Evolutionary conservation across 768 basidiomycete genomes (phyloP), one percentile per base, ranked within the genome.

Genomic region (Chiua virens): DNA sequence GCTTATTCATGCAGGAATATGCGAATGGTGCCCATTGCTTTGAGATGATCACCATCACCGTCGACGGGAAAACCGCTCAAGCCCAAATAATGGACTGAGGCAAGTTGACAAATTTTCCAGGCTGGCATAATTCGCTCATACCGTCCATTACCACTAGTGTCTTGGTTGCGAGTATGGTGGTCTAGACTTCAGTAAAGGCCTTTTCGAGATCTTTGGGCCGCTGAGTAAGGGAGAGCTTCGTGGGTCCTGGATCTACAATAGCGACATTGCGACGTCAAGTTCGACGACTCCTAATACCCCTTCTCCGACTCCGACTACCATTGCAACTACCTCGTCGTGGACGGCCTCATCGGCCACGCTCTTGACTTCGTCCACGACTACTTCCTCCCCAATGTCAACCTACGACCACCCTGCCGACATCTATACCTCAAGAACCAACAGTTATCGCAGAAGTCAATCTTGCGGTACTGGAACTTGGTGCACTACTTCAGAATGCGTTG

Each of bases 1-100:
- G 15, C 47, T 53, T 21, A 49, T 32, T 45, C 13, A 22, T 28
- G 41, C 27, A 79, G 77, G 66, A 78, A 64, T 79, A 64, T 56
- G 64, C 62, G 41, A 64, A 58, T 28, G 76, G 74, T 28, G 52
- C 58, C 37, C 69, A 76, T 52, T 81, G 80, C 57, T 73, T 71
- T 57, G 62, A 76, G 41, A 71, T 58, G 52, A 72, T 81, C 53
- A 75, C 75, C 23, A 74, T 81, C 36, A 66, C 61, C 54, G 59
- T 68, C 58, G 60, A 50, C 62, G 76, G 53, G 5, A 73, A 71
- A 62, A 67, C 70, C 0, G 52, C 68, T 1, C 66, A 68, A 45
- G 79, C 79, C 3, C 66, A 72, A 45, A 75, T 81, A 52, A 64
- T 64, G n/a, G 79, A 80, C 47, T n/a, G 57, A 68, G 61, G 78